These are phyloP conservation scores for Pleurotus ostreatus DNA, from an alignment of 768 basidiomycete genomes.

Conservation along the genomic window DNA sequence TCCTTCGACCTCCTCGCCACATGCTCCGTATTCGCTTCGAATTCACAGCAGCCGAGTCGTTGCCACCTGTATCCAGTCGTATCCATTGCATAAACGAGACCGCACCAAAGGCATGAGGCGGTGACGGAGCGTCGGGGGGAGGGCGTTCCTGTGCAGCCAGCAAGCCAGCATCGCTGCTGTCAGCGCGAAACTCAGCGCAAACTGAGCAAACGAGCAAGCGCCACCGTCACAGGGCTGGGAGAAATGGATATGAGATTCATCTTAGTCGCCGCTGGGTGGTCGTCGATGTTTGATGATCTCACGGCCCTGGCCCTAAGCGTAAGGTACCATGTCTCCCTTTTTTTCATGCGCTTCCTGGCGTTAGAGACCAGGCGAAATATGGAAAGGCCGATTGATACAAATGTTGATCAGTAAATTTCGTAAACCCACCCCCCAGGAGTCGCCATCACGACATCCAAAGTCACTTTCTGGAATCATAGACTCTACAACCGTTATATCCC, in stretches of 20 bases:
- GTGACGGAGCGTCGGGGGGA: neutral
- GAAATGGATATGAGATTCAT: conserved; percentile 3
- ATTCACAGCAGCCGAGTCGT: conserved; percentile 1
- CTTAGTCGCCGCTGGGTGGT: conserved; percentile 6
- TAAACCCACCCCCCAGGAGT: conserved; percentile 4
- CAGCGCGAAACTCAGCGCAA: conserved; percentile 4
- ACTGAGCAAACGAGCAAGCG: neutral
- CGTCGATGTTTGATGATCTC: conserved; percentile 7
- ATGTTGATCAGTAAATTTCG: conserved; percentile 5
- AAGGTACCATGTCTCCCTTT: conserved; percentile 5
- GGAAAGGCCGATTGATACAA: conserved; percentile 7
- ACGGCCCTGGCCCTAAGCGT: conserved; percentile 2
- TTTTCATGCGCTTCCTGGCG: conserved; percentile 5
- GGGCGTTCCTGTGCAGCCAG: neutral
- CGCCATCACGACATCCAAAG: conserved; percentile 7
- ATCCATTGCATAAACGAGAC: neutral
- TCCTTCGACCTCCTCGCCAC: neutral
- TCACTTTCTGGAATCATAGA: conserved; percentile 5
- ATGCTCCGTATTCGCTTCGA: conserved; percentile 4
- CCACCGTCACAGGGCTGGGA: conserved; percentile 5
- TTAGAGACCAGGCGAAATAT: conserved; percentile 5
- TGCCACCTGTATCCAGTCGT: neutral
- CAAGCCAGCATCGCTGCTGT: conserved; percentile 2
- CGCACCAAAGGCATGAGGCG: neutral
- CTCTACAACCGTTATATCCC: neutral